Evolutionary conservation across 352 stramenopile genomes (phyloP).

Genomic region (Globisporangium okanoganense): DNA sequence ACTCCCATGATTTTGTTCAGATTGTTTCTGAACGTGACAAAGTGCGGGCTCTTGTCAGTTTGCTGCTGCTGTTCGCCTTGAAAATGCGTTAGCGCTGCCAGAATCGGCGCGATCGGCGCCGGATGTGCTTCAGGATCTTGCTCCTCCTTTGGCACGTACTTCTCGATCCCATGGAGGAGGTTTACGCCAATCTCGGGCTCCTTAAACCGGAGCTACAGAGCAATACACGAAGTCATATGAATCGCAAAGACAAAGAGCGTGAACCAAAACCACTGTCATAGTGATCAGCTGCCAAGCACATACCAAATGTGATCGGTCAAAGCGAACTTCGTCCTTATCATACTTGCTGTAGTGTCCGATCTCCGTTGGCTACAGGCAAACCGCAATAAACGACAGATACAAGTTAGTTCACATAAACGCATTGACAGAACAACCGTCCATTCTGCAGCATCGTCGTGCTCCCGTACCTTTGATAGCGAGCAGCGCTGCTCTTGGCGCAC

Average conservation of each 20-base stretch:
- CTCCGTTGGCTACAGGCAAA: constrained; percentile 40
- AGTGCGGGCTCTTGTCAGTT: constrained; percentile 26
- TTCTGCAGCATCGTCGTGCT: constrained; percentile 1
- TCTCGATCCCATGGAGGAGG: constrained; percentile 56
- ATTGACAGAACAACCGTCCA: neutral
- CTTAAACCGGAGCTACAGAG: constrained; percentile 28
- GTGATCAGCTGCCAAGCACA: neutral
- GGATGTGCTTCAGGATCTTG: constrained; percentile 33
- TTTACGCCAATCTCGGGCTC: constrained; percentile 38
- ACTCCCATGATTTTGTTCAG: constrained; percentile 84
- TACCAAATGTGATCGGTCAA: constrained; percentile 67
- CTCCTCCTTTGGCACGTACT: constrained; percentile 49
- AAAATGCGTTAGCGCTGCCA: constrained; percentile 42
- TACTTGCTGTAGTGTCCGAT: constrained; percentile 69
- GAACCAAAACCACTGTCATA: no score
- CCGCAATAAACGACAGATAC: neutral
- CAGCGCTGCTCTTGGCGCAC: constrained; percentile 17
- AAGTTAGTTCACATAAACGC: no score
- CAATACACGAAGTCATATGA: neutral
- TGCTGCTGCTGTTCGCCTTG: constrained; percentile 16
- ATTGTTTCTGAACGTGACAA: constrained; percentile 79
- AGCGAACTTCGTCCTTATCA: constrained; percentile 32
- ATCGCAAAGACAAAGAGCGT: neutral
- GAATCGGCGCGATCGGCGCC: constrained; percentile 46
- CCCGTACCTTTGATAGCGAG: constrained; percentile 15